Evolutionary conservation across 2,329 filamentous ascomycete species (phyloP).

Genomic region (Colletotrichum musae): DNA sequence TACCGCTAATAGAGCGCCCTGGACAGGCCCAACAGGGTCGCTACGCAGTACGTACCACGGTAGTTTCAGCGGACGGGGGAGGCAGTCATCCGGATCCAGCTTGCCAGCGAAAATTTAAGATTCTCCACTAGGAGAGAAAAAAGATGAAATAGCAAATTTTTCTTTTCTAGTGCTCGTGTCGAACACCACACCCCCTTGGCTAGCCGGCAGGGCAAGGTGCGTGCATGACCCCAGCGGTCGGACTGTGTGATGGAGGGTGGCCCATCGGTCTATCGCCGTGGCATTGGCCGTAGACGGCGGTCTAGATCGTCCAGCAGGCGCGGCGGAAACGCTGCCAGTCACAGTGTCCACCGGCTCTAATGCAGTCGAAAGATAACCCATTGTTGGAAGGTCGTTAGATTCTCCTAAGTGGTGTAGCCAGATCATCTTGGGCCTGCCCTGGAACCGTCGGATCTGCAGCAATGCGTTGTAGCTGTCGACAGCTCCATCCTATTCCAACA

Average conservation of each 20-base stretch:
- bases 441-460: conserved; percentile 30
- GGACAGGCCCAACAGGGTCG: too few species aligned
- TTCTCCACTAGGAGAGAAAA: neutral
- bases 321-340: conserved; percentile 15
- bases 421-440: conserved; percentile 18
- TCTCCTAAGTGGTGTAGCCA: neutral
- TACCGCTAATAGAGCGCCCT: too few species aligned
- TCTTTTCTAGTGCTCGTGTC: conserved; percentile 23
- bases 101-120: neutral
- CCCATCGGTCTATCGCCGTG: conserved; percentile 34
- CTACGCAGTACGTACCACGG: neutral
- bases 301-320: conserved; percentile 22
- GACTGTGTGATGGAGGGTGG: conserved; percentile 38
- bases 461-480: conserved; percentile 7
- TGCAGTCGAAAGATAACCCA: conserved; percentile 6
- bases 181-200: neutral
- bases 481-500: neutral
- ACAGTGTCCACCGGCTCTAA: conserved; percentile 15
- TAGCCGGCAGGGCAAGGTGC: conserved; percentile 2
- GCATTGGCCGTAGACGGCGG: conserved; percentile 23
- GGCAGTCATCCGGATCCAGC: conserved; percentile 28
- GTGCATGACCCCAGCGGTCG: conserved; percentile 19
- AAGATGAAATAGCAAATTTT: neutral
- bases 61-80: conserved; percentile 16
- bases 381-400: conserved; percentile 5